Evolutionary conservation across 768 basidiomycete species (phyloP).

Genomic region (Amanita inopinata): DNA sequence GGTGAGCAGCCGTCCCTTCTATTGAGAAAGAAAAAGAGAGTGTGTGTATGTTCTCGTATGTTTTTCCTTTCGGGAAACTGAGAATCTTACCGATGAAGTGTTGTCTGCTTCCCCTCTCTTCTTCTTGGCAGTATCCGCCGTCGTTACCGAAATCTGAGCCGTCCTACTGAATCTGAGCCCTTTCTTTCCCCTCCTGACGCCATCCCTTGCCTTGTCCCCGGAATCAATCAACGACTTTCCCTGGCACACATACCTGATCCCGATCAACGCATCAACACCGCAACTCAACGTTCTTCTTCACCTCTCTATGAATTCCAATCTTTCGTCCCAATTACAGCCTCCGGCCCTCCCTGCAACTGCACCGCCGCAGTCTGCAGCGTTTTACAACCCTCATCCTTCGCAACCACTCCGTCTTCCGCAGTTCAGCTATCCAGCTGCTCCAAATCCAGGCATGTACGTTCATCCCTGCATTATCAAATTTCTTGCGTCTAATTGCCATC

Average conservation of each 20-base stretch:
- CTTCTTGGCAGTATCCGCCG: background rate
- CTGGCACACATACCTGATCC: too few species aligned
- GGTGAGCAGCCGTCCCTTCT: constrained; percentile 2
- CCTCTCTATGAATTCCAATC: background rate
- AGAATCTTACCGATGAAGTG: background rate
- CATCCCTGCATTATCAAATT: background rate
- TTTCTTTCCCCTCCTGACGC: constrained; percentile 1
- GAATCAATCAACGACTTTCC: too few species aligned
- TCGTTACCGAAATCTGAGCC: too few species aligned
- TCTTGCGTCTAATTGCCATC: background rate
- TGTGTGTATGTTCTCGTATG: background rate
- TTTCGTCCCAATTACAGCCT: constrained; percentile 1
- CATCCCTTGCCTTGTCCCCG: too few species aligned
- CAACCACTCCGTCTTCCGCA: constrained; percentile 7
- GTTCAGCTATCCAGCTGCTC: background rate
- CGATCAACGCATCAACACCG: background rate
- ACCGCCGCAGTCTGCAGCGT: constrained; percentile 4
- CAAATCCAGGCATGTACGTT: constrained; percentile 4
- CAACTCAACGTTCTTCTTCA: background rate
- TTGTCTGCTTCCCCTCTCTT: background rate
- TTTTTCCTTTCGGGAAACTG: background rate
- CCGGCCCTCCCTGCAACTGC: background rate
- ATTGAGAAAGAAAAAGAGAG: background rate
- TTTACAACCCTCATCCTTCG: constrained; percentile 7
- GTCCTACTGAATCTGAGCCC: constrained; percentile 1